A percentile compares a stretch with the other conserved stretches of the same genome.
These are phyloP conservation scores for Dalbergia cochinchinensis DNA, from an alignment of 306 rosid genomes.

Conservation along the genomic window DNA sequence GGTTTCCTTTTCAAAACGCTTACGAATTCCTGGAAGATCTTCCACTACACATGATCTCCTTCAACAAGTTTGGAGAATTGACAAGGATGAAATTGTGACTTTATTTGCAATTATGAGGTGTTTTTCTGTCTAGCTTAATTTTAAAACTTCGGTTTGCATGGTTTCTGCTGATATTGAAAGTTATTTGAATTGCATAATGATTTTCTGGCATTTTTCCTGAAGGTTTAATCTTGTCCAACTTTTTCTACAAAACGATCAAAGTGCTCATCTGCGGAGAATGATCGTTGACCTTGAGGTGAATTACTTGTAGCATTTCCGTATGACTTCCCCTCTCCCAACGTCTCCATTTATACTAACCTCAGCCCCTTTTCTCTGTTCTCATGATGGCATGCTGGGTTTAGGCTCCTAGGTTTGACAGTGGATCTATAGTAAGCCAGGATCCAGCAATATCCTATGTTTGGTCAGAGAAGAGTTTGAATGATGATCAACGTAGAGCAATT, in stretches of 20 bases:
- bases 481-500: slow-evolving; percentile 91
- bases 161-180: slow-evolving; percentile 15
- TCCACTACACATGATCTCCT: slow-evolving; percentile 67
- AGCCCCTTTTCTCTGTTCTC: slow-evolving; percentile 34
- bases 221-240: slow-evolving; percentile 90
- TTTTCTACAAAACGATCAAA: slow-evolving; percentile 69
- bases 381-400: slow-evolving; percentile 49
- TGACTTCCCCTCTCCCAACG: slow-evolving; percentile 9
- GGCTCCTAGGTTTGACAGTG: slow-evolving; percentile 96
- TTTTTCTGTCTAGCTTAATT: slow-evolving; percentile 33
- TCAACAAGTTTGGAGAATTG: slow-evolving; percentile 83
- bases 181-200: slow-evolving; percentile 41
- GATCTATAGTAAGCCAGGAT: slow-evolving; percentile 85
- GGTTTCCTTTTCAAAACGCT: slow-evolving; percentile 86
- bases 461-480: slow-evolving; percentile 81
- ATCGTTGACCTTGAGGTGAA: slow-evolving; percentile 88
- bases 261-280: slow-evolving; percentile 79
- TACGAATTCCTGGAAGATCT: slow-evolving; percentile 78
- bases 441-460: slow-evolving; percentile 89
- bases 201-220: slow-evolving; percentile 48
- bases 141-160: slow-evolving; percentile 31
- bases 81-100: slow-evolving; percentile 80
- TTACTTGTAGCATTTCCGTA: slow-evolving; percentile 31
- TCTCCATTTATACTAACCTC: slow-evolving; percentile 20
- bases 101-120: slow-evolving; percentile 92